Percentiles rank a stretch among this genome's conserved stretches.
Conservation (phyloP, 129 eudicot genomes). For the Flaveria bidentis region DNA sequence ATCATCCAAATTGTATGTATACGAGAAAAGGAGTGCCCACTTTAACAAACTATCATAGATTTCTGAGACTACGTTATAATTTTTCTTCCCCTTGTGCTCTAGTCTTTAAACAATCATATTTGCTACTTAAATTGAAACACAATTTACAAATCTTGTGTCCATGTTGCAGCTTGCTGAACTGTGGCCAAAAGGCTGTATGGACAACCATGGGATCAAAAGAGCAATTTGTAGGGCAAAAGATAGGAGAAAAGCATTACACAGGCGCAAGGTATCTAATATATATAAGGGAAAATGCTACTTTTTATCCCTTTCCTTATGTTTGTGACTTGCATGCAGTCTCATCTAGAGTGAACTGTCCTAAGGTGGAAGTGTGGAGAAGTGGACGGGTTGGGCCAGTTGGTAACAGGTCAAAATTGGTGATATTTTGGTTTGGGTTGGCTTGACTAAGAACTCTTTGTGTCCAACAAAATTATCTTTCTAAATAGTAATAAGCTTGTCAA, state of each 20-base stretch:
- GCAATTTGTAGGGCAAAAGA: slow-evolving; percentile 85
- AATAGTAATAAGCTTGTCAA: neutral
- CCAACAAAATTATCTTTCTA: neutral
- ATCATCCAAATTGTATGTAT: neutral
- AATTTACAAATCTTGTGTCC: slow-evolving; percentile 19
- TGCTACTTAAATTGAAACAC: neutral
- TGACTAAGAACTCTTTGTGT: neutral
- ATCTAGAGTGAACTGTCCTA: neutral
- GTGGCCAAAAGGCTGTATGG: slow-evolving; percentile 93
- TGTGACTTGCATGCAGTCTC: slow-evolving; percentile 7
- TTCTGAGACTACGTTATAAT: neutral
- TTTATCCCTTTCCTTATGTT: neutral
- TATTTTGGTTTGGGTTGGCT: neutral
- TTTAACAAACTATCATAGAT: neutral
- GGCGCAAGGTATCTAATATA: slow-evolving; percentile 61
- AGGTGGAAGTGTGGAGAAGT: neutral
- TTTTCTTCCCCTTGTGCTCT: neutral
- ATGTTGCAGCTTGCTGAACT: slow-evolving; percentile 72
- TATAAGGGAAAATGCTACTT: neutral
- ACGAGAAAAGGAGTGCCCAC: neutral
- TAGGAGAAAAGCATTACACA: slow-evolving; percentile 50
- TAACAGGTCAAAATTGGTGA: neutral
- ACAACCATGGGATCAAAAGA: slow-evolving; percentile 81
- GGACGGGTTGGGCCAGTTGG: neutral
- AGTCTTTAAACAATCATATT: neutral